Conservation (phyloP, 257 asterid genomes). For the Penstemon davidsonii region DNA sequence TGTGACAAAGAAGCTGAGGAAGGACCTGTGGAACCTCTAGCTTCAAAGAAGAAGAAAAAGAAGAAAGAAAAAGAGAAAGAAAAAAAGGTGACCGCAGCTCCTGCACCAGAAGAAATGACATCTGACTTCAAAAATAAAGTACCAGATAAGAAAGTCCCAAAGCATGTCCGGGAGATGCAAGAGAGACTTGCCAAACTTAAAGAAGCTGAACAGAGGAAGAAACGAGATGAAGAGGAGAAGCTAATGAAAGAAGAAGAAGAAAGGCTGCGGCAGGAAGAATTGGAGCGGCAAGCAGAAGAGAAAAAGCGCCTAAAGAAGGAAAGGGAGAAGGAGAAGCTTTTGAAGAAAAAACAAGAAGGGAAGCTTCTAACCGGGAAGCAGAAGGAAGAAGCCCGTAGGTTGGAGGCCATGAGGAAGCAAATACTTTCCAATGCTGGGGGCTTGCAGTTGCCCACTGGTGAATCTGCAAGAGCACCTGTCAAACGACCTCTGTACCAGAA, state of each 20-base stretch:
- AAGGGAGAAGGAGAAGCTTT: constrained; percentile 77
- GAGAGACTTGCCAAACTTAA: constrained; percentile 66
- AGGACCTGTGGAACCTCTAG: constrained; percentile 59
- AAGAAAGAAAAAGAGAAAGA: constrained; percentile 79
- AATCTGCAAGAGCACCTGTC: constrained; percentile 47
- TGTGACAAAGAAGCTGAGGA: constrained; percentile 65
- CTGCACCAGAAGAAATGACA: constrained; percentile 43
- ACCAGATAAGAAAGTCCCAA: constrained; percentile 64
- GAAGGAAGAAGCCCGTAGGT: constrained; percentile 87
- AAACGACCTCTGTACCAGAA: constrained; percentile 76
- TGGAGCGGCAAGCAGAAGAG: constrained; percentile 77
- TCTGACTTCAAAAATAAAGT: constrained; percentile 45
- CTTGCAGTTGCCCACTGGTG: constrained; percentile 48
- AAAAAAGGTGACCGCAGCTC: constrained; percentile 59
- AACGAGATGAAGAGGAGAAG: constrained; percentile 80
- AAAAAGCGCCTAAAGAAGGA: constrained; percentile 84
- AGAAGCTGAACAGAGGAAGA: constrained; percentile 80
- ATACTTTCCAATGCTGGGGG: constrained; percentile 65
- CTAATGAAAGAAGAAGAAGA: constrained; percentile 94
- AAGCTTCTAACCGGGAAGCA: constrained; percentile 79
- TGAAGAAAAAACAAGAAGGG: constrained; percentile 85
- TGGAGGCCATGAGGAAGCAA: constrained; percentile 86
- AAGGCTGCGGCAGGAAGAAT: constrained; percentile 63
- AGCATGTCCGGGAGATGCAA: constrained; percentile 89
- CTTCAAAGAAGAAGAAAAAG: constrained; percentile 82